A percentile compares a stretch with the other conserved stretches of the same genome.
These are phyloP conservation scores for Neckera pumila DNA, from an alignment of 225 moss, liverwort and hornwort genomes.

Conservation along the genomic window DNA sequence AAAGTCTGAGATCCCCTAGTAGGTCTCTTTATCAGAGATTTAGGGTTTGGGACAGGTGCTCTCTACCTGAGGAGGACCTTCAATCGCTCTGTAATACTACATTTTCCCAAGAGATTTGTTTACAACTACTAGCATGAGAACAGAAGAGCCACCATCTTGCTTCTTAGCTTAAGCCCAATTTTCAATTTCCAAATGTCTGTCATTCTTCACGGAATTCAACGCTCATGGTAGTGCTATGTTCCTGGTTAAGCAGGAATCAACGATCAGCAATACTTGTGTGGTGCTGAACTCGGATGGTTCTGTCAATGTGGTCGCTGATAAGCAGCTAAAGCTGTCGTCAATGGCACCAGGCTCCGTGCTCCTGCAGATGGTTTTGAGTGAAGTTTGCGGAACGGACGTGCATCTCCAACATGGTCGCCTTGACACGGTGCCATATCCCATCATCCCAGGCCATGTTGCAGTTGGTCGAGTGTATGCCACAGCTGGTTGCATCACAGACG, in stretches of 20 bases:
- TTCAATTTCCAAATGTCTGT: background rate
- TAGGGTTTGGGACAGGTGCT: background rate
- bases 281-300: conserved; percentile 18
- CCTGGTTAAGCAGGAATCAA: background rate
- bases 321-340: conserved; percentile 31
- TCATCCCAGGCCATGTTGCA: conserved; percentile 78
- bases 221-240: background rate
- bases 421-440: conserved; percentile 67
- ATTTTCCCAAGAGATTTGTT: background rate
- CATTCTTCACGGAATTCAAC: background rate
- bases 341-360: conserved; percentile 67
- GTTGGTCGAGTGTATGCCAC: conserved; percentile 52
- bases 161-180: background rate
- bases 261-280: conserved; percentile 19
- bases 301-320: conserved; percentile 4
- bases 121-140: background rate
- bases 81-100: background rate
- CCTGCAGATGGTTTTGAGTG: conserved; percentile 42
- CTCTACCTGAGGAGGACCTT: background rate
- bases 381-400: conserved; percentile 84
- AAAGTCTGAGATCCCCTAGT: background rate
- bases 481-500: conserved; percentile 42
- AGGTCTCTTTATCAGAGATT: background rate
- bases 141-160: background rate
- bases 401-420: conserved; percentile 63